A percentile compares a stretch with the other conserved stretches of the same genome.
Conservation (phyloP, 208 protist genomes). For the Wallacemonas sp. region DNA sequence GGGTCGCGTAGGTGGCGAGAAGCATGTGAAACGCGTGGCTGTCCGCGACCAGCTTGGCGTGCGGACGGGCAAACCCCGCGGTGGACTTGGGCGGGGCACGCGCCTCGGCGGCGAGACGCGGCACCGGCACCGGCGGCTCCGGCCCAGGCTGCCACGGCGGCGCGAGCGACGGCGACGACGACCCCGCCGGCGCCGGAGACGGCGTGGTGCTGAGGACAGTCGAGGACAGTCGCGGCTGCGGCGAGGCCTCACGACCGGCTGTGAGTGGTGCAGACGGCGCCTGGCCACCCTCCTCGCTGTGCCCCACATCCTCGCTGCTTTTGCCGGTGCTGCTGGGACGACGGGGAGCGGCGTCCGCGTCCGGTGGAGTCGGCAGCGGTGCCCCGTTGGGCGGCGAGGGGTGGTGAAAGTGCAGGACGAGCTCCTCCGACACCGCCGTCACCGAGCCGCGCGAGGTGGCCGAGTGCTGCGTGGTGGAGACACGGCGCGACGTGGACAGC, state of each 20-base stretch:
- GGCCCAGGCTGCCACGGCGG: constrained; percentile 8
- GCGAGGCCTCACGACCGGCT: background rate
- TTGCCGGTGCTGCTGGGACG: background rate
- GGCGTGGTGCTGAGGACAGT: too few species aligned
- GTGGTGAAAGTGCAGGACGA: constrained; percentile 9
- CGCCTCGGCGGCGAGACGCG: background rate
- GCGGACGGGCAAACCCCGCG: background rate
- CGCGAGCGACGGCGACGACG: background rate
- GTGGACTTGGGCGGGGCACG: background rate
- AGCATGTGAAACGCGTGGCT: background rate
- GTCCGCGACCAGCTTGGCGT: background rate
- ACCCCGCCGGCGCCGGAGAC: background rate
- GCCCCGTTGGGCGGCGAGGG: background rate
- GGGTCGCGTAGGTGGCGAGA: background rate
- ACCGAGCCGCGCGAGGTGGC: background rate
- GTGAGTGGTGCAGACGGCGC: background rate
- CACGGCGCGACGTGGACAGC: background rate
- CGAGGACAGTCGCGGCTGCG: background rate
- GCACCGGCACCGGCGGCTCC: background rate
- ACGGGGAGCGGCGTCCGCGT: background rate
- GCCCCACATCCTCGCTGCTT: too few species aligned
- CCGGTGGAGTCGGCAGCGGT: background rate
- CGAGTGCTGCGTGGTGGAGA: background rate
- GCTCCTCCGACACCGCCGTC: constrained; percentile 1
- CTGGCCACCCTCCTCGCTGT: too few species aligned